Evolutionary conservation across 129 eudicot genomes (phyloP), one percentile per base, ranked within the genome.

Genomic region (Flaveria bidentis): DNA sequence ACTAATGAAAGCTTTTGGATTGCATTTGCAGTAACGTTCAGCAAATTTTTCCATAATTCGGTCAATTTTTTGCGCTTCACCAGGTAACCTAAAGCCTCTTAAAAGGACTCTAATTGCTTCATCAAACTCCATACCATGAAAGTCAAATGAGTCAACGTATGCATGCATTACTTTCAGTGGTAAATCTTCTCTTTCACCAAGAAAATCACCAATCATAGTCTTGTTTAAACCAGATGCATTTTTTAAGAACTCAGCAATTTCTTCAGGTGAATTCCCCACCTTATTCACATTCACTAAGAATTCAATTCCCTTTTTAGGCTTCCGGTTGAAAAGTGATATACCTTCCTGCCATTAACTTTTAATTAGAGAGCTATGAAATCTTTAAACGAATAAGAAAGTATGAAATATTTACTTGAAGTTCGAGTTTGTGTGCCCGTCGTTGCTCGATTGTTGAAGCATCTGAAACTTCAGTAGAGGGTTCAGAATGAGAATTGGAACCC

Each of bases 41-140:
- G 97, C 93, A 81, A 94, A 94, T 72, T 94, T 94, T 62, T 94
- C 98, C 98, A 94, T 91, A 12, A 94, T 89, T 3, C 97, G 87
- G 36, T 94, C 98, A 77, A 94, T 94, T 84, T 94, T 94, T 80
- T 94, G 98, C 82, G 98, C 98, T 85, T 94, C 98, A 22, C 98
- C 97, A 55, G 98, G 96, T 80, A 94, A 76, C 75, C 98, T 86
- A 80, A 94, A 94, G 25, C 97, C 97, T 69, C 78, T 86, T 56
- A 91, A 72, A 58, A 94, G 89, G 66, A 75, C 82, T 84, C 97
- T 84, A 17, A 94, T 91, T 49, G 97, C 97, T 80, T 91, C 98
- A 71, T 94, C 98, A 64, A 94, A 90, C 81, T 94, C 86, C 93
- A 80, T 85, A 16, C 82, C 90, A 82, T 87, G 93, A 76, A 94